These are phyloP conservation scores for Neofusicoccum laricinum DNA, from an alignment of 2,329 filamentous ascomycete species.

Conservation along the genomic window DNA sequence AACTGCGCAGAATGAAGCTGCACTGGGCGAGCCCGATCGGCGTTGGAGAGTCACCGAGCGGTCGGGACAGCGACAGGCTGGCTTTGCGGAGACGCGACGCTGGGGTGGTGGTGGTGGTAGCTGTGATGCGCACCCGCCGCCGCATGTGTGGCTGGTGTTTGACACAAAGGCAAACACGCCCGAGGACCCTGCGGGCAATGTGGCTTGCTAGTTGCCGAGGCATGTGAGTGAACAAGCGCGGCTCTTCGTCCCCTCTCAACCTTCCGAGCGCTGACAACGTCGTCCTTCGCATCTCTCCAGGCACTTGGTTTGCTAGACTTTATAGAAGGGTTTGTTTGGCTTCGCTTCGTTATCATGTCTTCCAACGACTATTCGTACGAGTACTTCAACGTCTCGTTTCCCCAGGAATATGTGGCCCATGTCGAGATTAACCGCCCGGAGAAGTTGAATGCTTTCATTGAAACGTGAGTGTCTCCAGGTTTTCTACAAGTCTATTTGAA, in stretches of 20 bases:
- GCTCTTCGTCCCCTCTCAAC: neutral
- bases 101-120: neutral
- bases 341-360: neutral
- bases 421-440: constrained; percentile 85
- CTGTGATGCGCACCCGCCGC: neutral
- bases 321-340: neutral
- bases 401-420: constrained; percentile 73
- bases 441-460: constrained; percentile 85
- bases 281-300: neutral
- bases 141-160: neutral
- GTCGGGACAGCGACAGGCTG: neutral
- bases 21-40: neutral
- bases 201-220: constrained; percentile 7
- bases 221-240: constrained; percentile 5
- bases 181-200: neutral
- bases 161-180: neutral
- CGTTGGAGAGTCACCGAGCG: neutral
- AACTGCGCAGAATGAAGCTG: neutral
- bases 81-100: neutral
- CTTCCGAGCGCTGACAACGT: neutral
- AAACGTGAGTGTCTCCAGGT: constrained; percentile 44
- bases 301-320: no score
- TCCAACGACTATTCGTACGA: constrained; percentile 49
- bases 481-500: neutral
- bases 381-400: constrained; percentile 72